Percentiles rank a stretch among this genome's conserved stretches.
Evolutionary conservation across 331 rosid genomes (phyloP).

Genomic region (Dryas integrifolia): DNA sequence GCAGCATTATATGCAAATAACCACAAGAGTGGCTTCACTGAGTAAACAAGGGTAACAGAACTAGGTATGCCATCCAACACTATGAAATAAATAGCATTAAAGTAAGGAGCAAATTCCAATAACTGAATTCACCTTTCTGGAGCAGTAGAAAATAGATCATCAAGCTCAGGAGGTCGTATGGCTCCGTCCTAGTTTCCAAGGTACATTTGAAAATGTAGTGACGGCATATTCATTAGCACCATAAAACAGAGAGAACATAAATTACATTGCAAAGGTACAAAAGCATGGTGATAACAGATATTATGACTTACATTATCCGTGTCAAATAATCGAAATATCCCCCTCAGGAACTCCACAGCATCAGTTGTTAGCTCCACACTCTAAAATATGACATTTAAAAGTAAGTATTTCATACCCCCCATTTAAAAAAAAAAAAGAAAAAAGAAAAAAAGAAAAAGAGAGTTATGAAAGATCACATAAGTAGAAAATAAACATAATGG

Average conservation of each 20-base stretch:
- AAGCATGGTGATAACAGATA: conserved; percentile 10
- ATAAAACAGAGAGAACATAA: conserved; percentile 22
- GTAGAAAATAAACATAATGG: conserved; percentile 9
- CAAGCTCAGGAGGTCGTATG: conserved; percentile 65
- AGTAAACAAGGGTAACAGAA: conserved; percentile 6
- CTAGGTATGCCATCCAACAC: conserved; percentile 10
- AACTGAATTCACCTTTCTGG: conserved; percentile 67
- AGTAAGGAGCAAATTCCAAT: neutral
- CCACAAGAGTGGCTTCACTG: conserved; percentile 1
- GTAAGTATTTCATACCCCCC: conserved; percentile 18
- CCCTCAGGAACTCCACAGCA: conserved; percentile 80
- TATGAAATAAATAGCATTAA: conserved; percentile 1
- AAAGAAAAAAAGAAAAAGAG: no score
- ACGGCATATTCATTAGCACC: conserved; percentile 11
- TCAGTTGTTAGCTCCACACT: conserved; percentile 85
- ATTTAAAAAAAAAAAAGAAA: conserved; percentile 2
- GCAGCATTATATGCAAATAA: conserved; percentile 2
- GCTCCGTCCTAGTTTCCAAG: conserved; percentile 71
- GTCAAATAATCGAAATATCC: conserved; percentile 77
- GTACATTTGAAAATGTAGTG: conserved; percentile 28
- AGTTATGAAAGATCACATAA: neutral
- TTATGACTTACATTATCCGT: conserved; percentile 61
- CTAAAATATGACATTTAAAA: conserved; percentile 44
- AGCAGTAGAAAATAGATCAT: conserved; percentile 77
- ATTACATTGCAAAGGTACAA: conserved; percentile 23